Evolutionary conservation across 441 rosid species (phyloP).

Genomic region (Macaranga tanarius): DNA sequence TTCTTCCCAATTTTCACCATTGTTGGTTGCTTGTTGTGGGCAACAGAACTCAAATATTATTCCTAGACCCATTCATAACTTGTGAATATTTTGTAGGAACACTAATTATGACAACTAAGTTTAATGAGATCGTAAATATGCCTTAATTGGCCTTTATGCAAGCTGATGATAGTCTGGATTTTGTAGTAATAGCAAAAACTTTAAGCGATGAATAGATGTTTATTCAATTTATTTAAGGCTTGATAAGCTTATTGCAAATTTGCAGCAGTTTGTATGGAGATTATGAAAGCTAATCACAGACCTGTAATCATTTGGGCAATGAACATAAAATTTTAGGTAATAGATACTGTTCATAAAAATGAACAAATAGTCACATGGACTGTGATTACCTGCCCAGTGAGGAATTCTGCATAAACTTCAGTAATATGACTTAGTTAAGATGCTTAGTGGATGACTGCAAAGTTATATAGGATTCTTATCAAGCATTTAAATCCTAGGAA

Average conservation of each 20-base stretch:
- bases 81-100: background rate
- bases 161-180: background rate
- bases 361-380: background rate
- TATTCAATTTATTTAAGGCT: no score
- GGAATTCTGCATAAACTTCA: background rate
- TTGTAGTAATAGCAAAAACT: no score
- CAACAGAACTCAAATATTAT: background rate
- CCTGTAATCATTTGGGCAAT: background rate
- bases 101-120: background rate
- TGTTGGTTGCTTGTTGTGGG: background rate
- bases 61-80: background rate
- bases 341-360: background rate
- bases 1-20: no score
- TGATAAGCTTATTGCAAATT: no score
- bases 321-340: no score
- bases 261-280: background rate
- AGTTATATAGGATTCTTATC: background rate
- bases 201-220: no score
- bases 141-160: background rate
- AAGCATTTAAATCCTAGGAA: background rate
- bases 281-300: background rate
- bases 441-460: background rate
- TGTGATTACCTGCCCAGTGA: background rate
- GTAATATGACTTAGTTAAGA: background rate
- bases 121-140: background rate